These are phyloP conservation scores for Rhizomucor pusillus DNA, from an alignment of 371 early-diverging fungal species.

Conservation along the genomic window DNA sequence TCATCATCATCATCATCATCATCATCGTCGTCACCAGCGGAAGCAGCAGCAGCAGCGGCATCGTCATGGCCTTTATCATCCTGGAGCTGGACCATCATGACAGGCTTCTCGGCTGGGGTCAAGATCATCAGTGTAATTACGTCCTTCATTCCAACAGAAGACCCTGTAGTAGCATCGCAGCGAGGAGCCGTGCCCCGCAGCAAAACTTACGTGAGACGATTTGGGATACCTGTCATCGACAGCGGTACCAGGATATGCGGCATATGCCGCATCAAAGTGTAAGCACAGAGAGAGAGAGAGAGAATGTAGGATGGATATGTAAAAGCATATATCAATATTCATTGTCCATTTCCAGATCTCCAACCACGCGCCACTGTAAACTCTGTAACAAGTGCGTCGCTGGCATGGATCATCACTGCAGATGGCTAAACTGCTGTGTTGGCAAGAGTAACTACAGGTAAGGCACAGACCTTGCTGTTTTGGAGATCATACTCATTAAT, in stretches of 20 bases:
- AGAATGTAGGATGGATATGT: not conserved
- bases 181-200: constrained; percentile 50
- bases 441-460: constrained; percentile 68
- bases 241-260: constrained; percentile 56
- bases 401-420: constrained; percentile 83
- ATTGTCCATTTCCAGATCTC: constrained; percentile 11
- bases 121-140: constrained; percentile 44
- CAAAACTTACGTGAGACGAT: constrained; percentile 57
- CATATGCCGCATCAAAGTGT: constrained; percentile 70
- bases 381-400: constrained; percentile 85
- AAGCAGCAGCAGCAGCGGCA: constrained; percentile 1
- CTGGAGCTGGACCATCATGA: constrained; percentile 30
- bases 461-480: constrained; percentile 1
- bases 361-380: constrained; percentile 67
- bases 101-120: constrained; percentile 21
- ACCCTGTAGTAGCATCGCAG: constrained; percentile 40
- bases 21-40: constrained; percentile 3
- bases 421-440: constrained; percentile 77
- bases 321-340: not conserved
- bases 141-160: constrained; percentile 52
- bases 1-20: constrained; percentile 10
- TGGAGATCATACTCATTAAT: constrained; percentile 12
- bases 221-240: constrained; percentile 74
- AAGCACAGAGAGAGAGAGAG: constrained; percentile 5
- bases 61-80: constrained; percentile 14